Base-by-base conservation (phyloP, 2,329 filamentous ascomycete genomes). In the Apiospora rasikravindrae region DNA sequence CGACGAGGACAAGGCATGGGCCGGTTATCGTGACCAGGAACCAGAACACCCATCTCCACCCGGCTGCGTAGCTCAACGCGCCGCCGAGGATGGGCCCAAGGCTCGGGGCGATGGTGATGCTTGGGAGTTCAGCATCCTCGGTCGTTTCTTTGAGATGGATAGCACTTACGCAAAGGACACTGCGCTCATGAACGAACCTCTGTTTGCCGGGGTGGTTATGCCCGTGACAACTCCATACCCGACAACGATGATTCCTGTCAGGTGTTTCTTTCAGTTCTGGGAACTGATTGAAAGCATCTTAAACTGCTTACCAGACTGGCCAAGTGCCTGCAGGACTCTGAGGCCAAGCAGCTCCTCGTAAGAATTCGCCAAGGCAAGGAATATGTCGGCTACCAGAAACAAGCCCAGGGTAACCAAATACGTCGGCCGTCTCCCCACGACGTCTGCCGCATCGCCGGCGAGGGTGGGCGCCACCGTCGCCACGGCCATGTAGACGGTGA, bases 1-100 rank as follows among this genome's bases (percentile, higher is more conserved):
- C 61, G 16, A 78, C 73, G 11, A 72, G 69, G 11, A 75, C 45
- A 4, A 78, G 73, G 44, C 75, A 74, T 10, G 71, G 47, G 19
- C 73, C 78, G 8, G 78, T 74, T 11, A 79, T 74, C 49, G 83
- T 83, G 0, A 79, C 74, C 37, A 83, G 78, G 6, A 83, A 78
- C 82, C 82, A 83, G 66, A 84, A 84, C 2, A 82, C 77, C 82
- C 81, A 83, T 4, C 78, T 72, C 82, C 82, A 84, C 4, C 81
- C 81, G 16, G 76, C 77, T 0, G 74, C 76, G 72, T 82, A 75
- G 0, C 78, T 75, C 24, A 84, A 71, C 69, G 79, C 80, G 0
- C 81, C 82, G 5, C 82, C 81, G 0, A 78, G 77, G 19, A 82
- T 77, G n/a, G 79, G 81, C 8, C 80, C 81, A 47, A 80, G 26